These are phyloP conservation scores for Grosmannia clavigera DNA, from an alignment of 2,329 filamentous ascomycete genomes.

Conservation along the genomic window DNA sequence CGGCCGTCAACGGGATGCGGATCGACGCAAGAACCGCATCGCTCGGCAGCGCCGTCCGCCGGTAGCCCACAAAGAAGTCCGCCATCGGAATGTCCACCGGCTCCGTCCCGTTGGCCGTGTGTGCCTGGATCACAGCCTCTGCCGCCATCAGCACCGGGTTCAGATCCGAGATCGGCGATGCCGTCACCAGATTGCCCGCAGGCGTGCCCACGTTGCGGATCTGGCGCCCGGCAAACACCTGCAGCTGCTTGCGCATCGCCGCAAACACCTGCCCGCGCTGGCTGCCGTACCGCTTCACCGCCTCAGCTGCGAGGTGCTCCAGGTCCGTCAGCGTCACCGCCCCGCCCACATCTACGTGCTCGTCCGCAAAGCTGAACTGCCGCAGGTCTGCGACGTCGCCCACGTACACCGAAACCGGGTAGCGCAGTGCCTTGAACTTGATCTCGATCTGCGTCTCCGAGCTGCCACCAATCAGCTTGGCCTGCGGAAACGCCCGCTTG, in stretches of 20 bases:
- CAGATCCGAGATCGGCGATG: conserved; percentile 90
- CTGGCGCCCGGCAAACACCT: conserved; percentile 88
- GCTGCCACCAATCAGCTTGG: conserved; percentile 91
- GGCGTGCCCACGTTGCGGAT: conserved; percentile 97
- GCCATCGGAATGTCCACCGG: conserved; percentile 71
- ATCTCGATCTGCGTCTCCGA: conserved; percentile 97
- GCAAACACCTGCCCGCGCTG: conserved; percentile 65
- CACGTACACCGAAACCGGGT: conserved; percentile 80
- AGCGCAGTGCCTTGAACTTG: conserved; percentile 92
- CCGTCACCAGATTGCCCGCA: conserved; percentile 86
- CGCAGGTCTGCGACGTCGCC: conserved; percentile 85
- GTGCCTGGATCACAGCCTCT: conserved; percentile 70
- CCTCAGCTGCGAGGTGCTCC: conserved; percentile 70
- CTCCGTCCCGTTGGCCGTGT: conserved; percentile 39
- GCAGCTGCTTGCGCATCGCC: conserved; percentile 88
- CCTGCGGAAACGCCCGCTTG: conserved; percentile 70
- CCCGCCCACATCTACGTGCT: conserved; percentile 81
- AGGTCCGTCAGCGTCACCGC: conserved; percentile 89
- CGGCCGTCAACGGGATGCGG: conserved; percentile 67
- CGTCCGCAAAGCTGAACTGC: conserved; percentile 66
- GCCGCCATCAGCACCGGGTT: conserved; percentile 90
- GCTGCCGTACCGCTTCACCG: conserved; percentile 65
- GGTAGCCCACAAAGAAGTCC: conserved; percentile 85
- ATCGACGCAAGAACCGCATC: conserved; percentile 80
- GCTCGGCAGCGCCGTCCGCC: conserved; percentile 65